Evolutionary conservation across 2,329 filamentous ascomycete genomes (phyloP), one percentile per base, ranked within the genome.

Genomic region (Diaporthe nobilis): DNA sequence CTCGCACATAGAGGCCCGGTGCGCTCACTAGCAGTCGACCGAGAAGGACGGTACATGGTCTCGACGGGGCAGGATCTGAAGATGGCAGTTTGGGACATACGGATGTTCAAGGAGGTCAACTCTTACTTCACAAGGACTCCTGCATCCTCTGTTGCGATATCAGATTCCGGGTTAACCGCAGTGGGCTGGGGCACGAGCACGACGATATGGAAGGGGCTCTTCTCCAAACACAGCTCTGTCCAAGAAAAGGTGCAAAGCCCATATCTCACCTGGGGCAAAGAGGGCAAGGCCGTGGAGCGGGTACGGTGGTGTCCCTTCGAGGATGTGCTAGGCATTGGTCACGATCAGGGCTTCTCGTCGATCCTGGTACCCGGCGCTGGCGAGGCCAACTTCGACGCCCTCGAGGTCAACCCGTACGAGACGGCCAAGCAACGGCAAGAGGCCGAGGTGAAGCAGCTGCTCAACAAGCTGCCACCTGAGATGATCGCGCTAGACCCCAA

Each of bases 401-500:
- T 98, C 72, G 97, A 99, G 85, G 89, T 93, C 80, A 99, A 99
- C 87, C 97, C 97, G 47, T 98, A 96, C 89, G 97, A 98, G 86
- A 98, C 94, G 72, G 90, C 88, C 81, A 97, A 97, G 86, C 96
- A 98, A 86, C 92, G 97, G 81, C 96, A 97, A 84, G 97, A 99
- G 85, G 90, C 90, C 70, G 97, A 99, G 85, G 95, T 99, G 83
- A 95, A 94, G 87, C 89, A 91, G 17, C 89, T 99, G 78, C 91
- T 99, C 80, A 98, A 97, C 88, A 99, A 99, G 87, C 89, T 99
- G 65, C 92, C 96, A 81, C 96, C 97, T 4, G 96, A 98, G 82
- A 99, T 98, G 95, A 99, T 99, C 78, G 94, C 95, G 1, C 88
- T 99, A 31, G 93, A 99, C 82, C 96, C 97, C 79, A 94, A 97